These are phyloP conservation scores for Cercospora zeae-maydis DNA, from an alignment of 2,329 filamentous ascomycete genomes.

Conservation along the genomic window DNA sequence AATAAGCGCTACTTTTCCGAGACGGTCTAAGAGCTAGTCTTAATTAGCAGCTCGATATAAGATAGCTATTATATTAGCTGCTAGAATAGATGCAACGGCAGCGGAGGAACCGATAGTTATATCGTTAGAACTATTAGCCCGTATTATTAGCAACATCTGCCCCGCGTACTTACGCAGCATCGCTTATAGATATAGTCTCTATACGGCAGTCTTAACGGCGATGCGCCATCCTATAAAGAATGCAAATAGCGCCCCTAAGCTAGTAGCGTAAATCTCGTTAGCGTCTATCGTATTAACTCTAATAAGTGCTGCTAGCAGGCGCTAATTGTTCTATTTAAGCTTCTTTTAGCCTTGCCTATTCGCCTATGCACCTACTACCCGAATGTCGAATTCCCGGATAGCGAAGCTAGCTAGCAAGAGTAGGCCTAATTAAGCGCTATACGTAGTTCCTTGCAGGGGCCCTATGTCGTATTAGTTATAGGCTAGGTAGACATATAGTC, in stretches of 20 bases:
- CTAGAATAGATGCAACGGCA: neutral
- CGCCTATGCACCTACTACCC: neutral
- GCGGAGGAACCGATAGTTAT: neutral
- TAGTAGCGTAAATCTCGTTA: neutral
- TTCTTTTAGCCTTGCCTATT: neutral
- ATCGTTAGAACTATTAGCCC: neutral
- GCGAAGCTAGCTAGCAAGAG: neutral
- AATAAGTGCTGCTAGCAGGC: neutral
- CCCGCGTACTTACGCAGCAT: neutral
- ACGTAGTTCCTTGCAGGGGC: neutral
- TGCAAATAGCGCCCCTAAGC: neutral
- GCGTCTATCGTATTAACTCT: neutral
- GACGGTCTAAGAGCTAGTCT: neutral
- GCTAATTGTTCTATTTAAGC: neutral
- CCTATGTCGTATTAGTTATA: neutral
- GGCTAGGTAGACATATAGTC: neutral
- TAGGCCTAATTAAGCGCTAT: neutral
- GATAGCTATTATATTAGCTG: neutral
- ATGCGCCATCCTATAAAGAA: conserved; percentile 6
- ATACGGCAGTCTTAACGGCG: neutral
- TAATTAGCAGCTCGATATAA: neutral
- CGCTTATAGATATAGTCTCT: neutral
- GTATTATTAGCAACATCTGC: neutral
- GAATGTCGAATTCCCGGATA: neutral
- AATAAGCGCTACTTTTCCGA: conserved; percentile 1